A percentile compares a stretch with the other conserved stretches of the same genome.
Conservation (phyloP, 495 filamentous ascomycete genomes). For the Annulohypoxylon stygium region DNA sequence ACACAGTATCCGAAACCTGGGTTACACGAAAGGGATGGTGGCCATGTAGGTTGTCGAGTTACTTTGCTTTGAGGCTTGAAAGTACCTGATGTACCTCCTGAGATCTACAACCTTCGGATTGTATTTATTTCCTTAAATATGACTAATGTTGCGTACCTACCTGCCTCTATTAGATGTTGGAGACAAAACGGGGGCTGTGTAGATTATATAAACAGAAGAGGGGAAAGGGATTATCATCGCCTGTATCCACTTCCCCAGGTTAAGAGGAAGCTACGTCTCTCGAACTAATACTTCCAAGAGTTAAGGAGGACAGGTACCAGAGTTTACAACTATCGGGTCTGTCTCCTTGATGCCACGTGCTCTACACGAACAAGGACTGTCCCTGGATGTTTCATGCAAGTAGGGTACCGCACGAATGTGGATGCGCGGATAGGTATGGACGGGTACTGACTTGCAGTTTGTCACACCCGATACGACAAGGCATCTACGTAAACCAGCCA, state of each 20-base stretch:
- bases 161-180: background rate
- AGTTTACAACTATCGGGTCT: slow-evolving; percentile 7
- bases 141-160: background rate
- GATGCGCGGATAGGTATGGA: slow-evolving; percentile 1
- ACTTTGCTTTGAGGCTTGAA: background rate
- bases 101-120: background rate
- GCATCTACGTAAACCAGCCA: background rate
- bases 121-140: background rate
- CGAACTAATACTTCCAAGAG: background rate
- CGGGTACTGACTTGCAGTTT: background rate
- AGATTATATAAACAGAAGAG: background rate
- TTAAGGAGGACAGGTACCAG: background rate
- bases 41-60: background rate
- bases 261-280: background rate
- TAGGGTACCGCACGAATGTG: background rate
- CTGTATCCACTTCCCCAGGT: background rate
- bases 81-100: background rate
- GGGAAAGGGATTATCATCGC: slow-evolving; percentile 33
- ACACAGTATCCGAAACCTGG: background rate
- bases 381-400: background rate
- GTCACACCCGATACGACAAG: background rate
- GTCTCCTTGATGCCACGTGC: slow-evolving; percentile 16
- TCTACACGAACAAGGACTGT: background rate
- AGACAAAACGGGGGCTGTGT: background rate
- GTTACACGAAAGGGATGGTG: slow-evolving; percentile 3